These are phyloP conservation scores for Nepenthes alata DNA, from an alignment of 179 eudicot genomes.

Conservation along the genomic window DNA sequence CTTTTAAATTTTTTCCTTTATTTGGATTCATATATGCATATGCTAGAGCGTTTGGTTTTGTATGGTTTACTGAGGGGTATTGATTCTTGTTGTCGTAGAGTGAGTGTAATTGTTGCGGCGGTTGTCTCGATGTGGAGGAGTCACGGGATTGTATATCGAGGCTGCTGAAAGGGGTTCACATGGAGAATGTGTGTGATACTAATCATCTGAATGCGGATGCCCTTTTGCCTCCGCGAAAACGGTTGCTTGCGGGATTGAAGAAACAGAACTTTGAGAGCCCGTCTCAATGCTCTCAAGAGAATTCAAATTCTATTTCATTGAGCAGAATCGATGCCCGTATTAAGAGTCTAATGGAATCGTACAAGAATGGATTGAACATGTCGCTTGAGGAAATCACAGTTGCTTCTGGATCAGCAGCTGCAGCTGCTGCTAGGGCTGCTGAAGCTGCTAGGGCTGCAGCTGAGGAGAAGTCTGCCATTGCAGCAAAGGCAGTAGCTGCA, in stretches of 20 bases:
- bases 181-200: slow-evolving; percentile 13
- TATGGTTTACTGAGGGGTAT: slow-evolving; percentile 9
- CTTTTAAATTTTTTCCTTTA: neutral
- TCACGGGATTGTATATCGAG: neutral
- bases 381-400: slow-evolving; percentile 52
- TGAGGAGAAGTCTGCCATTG: slow-evolving; percentile 62
- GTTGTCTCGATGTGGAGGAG: slow-evolving; percentile 12
- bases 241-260: slow-evolving; percentile 63
- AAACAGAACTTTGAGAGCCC: slow-evolving; percentile 39
- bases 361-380: slow-evolving; percentile 40
- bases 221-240: slow-evolving; percentile 78
- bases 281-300: slow-evolving; percentile 23
- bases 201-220: slow-evolving; percentile 55
- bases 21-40: slow-evolving; percentile 7
- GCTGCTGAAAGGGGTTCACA: slow-evolving; percentile 9
- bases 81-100: slow-evolving; percentile 10
- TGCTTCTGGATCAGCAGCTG: slow-evolving; percentile 46
- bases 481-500: slow-evolving; percentile 63
- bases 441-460: slow-evolving; percentile 56
- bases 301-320: slow-evolving; percentile 10
- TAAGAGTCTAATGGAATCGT: slow-evolving; percentile 29
- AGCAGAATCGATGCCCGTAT: slow-evolving; percentile 37
- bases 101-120: slow-evolving; percentile 15
- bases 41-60: slow-evolving; percentile 16
- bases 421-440: slow-evolving; percentile 43